phyloP scores from a whole-genome alignment of 2,329 filamentous ascomycete genomes.

The Mycosphaerella arachidis region DNA sequence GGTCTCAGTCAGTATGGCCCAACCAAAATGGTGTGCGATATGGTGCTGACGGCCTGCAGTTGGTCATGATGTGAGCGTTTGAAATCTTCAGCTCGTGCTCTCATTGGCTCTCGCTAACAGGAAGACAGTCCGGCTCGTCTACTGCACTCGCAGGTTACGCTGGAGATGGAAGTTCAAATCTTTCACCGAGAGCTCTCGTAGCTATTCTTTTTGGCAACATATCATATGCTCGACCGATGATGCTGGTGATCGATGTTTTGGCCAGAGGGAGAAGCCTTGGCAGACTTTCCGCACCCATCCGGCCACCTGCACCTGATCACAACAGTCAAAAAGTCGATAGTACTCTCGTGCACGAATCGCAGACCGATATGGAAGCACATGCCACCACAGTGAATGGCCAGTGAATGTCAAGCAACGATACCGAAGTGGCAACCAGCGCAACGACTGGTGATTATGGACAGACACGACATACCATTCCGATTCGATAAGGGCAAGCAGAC shows the following conservation, averaged over 20 bases:
- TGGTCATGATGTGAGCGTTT: constrained; percentile 15
- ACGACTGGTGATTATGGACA: neutral
- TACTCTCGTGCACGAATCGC: neutral
- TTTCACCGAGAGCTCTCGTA: constrained; percentile 3
- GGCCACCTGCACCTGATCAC: neutral
- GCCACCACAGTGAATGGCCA: neutral
- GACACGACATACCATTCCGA: neutral
- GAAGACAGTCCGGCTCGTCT: constrained; percentile 14
- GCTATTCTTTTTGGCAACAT: neutral
- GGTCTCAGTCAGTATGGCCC: constrained; percentile 8
- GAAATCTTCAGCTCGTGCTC: constrained; percentile 1
- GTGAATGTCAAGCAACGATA: too few relatives aligned
- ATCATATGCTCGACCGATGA: neutral
- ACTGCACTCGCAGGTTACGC: constrained; percentile 5
- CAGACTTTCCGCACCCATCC: neutral
- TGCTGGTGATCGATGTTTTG: neutral
- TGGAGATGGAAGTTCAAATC: constrained; percentile 14
- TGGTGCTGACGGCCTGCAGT: constrained; percentile 6
- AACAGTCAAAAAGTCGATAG: neutral
- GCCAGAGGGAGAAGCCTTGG: neutral
- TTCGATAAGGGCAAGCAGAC: neutral
- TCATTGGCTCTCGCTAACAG: constrained; percentile 5
- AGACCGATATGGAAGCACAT: neutral
- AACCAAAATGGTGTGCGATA: neutral
- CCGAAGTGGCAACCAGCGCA: too few relatives aligned